Base-by-base conservation (phyloP, 306 rosid genomes). In the Boehmeria nivea region DNA sequence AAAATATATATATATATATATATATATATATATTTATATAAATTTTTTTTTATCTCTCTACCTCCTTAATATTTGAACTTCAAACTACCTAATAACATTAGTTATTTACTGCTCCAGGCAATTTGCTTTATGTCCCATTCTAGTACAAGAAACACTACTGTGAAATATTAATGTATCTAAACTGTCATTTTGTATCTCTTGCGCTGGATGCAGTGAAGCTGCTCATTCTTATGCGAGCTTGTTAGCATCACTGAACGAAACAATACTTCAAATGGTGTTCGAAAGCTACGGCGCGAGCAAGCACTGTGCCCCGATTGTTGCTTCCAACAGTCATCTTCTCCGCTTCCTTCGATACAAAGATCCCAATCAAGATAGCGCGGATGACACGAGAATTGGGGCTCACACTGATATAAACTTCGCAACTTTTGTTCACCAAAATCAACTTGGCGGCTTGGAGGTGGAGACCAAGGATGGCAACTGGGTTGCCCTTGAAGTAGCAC, bases 391-490 rank as follows among this genome's bases (percentile, higher is more conserved):
- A 57, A 46, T 62, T 10, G 31, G 7, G 11, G 38, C 38, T 33
- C 38, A 33, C 38, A 33, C 38, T 11, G 38, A 33, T 11, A 4
- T 33, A 33, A 33, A 33, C 38, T 33, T 33, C 11, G 38, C 59
- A 39, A 62, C 67, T 45, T 36, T 62, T 3, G 28, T 62, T 2
- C 49, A 28, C 28, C 57, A 61, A 16, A 21, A 46, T 6, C 45
- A 61, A 0, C 56, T 61, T 11, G 66, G 36, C 49, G 66, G 66
- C 15, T 34, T 61, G 34, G 66, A 61, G 46, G 44, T 61, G 12
- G 12, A 46, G 23, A 31, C 57, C 0, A 61, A 61, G 23, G 57
- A 48, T 1, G 66, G 45, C 16, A 17, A 21, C 2, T 61, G 66
- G 66, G 17, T 61, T 20, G 38, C 13, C 27, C 1, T 61, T 20